phyloP scores from a whole-genome alignment of 495 filamentous ascomycete genomes.

The Cudoniella acicularis region DNA sequence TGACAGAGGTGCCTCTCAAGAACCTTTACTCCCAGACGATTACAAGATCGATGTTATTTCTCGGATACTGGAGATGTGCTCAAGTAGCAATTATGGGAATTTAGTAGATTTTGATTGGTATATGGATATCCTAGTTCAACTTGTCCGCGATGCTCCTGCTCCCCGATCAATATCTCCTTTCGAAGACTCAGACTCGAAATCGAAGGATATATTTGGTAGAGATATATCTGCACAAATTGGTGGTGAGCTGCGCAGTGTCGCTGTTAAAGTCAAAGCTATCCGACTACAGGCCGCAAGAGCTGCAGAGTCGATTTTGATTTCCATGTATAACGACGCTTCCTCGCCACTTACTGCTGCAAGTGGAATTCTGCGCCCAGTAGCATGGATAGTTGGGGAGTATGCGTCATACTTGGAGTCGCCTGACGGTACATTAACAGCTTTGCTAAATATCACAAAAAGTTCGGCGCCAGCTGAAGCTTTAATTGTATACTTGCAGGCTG shows the following conservation, averaged over 20 bases:
- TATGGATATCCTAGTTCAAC: constrained; percentile 74
- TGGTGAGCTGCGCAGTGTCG: constrained; percentile 78
- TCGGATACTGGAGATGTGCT: constrained; percentile 84
- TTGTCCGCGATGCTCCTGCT: constrained; percentile 64
- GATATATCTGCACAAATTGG: constrained; percentile 73
- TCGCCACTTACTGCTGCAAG: constrained; percentile 36
- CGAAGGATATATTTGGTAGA: neutral
- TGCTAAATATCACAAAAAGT: constrained; percentile 64
- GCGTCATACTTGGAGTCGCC: constrained; percentile 62
- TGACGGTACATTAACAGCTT: constrained; percentile 60
- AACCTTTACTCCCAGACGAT: constrained; percentile 64
- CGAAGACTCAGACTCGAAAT: constrained; percentile 1
- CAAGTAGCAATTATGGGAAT: constrained; percentile 80
- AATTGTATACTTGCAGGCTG: constrained; percentile 77
- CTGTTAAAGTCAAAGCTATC: constrained; percentile 84
- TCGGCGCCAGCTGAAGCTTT: constrained; percentile 59
- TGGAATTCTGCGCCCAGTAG: constrained; percentile 65
- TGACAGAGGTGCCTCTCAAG: constrained; percentile 30
- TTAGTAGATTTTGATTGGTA: constrained; percentile 96
- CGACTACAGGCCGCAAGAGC: constrained; percentile 72
- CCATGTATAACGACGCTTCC: constrained; percentile 38
- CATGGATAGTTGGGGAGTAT: constrained; percentile 89
- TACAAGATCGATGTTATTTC: constrained; percentile 77
- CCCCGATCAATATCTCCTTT: constrained; percentile 16
- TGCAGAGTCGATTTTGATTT: constrained; percentile 70